Percentiles rank a stretch among this genome's conserved stretches.
Conservation (phyloP, 805 yeast species). For the Spencermartinsiella europaea region DNA sequence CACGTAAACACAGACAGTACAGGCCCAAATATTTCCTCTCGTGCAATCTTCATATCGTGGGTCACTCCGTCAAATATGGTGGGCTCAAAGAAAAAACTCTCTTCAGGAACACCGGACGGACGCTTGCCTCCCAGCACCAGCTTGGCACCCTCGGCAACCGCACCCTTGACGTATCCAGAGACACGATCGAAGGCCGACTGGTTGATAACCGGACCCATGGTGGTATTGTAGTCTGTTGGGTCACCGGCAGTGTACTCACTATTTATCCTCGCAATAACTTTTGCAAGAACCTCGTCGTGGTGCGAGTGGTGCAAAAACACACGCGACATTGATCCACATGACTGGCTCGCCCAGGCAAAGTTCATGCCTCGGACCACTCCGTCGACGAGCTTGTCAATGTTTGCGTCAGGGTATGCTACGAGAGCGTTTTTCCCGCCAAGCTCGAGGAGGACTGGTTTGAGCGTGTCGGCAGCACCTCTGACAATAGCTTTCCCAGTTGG, state of each 20-base stretch:
- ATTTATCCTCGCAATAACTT: conserved; percentile 40
- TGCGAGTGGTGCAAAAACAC: conserved; percentile 78
- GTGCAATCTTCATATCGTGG: conserved; percentile 58
- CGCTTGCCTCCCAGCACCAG: conserved; percentile 73
- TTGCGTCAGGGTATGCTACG: conserved; percentile 70
- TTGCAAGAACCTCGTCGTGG: conserved; percentile 65
- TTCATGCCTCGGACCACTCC: conserved; percentile 93
- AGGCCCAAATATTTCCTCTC: conserved; percentile 89
- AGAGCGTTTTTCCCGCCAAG: conserved; percentile 95
- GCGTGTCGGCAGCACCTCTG: conserved; percentile 63
- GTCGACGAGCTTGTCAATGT: conserved; percentile 68
- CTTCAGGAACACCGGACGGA: conserved; percentile 28
- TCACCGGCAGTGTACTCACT: conserved; percentile 58
- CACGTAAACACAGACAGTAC: conserved; percentile 68
- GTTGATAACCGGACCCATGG: conserved; percentile 90
- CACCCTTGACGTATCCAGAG: conserved; percentile 65
- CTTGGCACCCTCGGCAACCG: conserved; percentile 78
- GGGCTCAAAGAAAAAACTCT: conserved; percentile 69
- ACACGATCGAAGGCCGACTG: conserved; percentile 69
- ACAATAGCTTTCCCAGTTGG: conserved; percentile 78
- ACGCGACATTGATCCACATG: conserved; percentile 93
- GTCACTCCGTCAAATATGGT: conserved; percentile 69
- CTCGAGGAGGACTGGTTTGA: conserved; percentile 88
- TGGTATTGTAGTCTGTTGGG: conserved; percentile 68
- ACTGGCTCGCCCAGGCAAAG: conserved; percentile 82